phyloP scores from a whole-genome alignment of 2,329 filamentous ascomycete genomes.

The Peltaster fructicola region DNA sequence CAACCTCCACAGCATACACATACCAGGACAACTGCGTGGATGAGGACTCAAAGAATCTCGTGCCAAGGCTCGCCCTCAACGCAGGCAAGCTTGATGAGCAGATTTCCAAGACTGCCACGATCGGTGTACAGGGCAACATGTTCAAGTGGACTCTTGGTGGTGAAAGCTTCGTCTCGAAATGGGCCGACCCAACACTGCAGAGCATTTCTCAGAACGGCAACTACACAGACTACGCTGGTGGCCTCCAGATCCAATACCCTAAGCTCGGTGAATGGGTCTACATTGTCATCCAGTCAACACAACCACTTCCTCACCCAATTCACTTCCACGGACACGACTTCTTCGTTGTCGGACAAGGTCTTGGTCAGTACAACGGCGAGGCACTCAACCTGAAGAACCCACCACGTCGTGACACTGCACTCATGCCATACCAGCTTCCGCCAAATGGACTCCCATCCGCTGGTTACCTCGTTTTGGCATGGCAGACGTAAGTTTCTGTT shows the following conservation, averaged over 20 bases:
- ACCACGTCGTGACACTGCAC: conserved; percentile 30
- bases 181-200: conserved; percentile 22
- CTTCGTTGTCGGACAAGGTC: conserved; percentile 41
- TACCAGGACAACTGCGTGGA: conserved; percentile 21
- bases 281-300: conserved; percentile 23
- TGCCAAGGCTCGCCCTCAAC: conserved; percentile 16
- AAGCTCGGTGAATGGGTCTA: conserved; percentile 18
- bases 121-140: conserved; percentile 17
- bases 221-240: conserved; percentile 18
- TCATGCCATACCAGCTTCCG: too few species aligned
- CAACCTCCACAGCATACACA: conserved; percentile 17
- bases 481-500: conserved; percentile 1
- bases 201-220: conserved; percentile 18
- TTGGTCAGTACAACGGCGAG: conserved; percentile 16
- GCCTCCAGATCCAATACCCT: conserved; percentile 18
- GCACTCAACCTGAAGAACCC: conserved; percentile 25
- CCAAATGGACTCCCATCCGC: too few species aligned
- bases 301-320: conserved; percentile 16
- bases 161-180: conserved; percentile 22
- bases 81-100: conserved; percentile 11
- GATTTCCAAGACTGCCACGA: conserved; percentile 13
- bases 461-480: too few species aligned
- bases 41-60: conserved; percentile 19
- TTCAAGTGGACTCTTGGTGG: conserved; percentile 25
- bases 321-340: conserved; percentile 34